A percentile compares a stretch with the other conserved stretches of the same genome.
Evolutionary conservation across 1,284 basidiomycete genomes (phyloP).

Genomic region (Agaricales sp.): DNA sequence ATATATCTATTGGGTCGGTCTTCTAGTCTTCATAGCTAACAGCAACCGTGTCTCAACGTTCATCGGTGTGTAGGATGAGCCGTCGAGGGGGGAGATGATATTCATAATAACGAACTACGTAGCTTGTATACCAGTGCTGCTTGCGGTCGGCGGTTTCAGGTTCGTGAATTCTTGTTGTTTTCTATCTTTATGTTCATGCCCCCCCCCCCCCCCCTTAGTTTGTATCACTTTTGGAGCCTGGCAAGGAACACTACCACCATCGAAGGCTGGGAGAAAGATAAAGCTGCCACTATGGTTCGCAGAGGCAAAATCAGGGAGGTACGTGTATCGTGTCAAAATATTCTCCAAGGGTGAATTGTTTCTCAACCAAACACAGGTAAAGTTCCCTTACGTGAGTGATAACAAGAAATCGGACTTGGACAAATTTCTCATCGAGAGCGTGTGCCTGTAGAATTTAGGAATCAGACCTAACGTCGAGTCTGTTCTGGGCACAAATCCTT

Average conservation of each 20-base stretch:
- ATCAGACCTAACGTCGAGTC: conserved; percentile 60
- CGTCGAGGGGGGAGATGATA: conserved; percentile 61
- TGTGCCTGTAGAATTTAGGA: conserved; percentile 61
- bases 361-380: conserved; percentile 39
- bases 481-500: conserved; percentile 65
- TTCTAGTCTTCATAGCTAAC: conserved; percentile 8
- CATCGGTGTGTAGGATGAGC: conserved; percentile 46
- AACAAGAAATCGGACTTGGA: conserved; percentile 3
- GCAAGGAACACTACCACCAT: conserved; percentile 88
- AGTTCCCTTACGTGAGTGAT: conserved; percentile 84
- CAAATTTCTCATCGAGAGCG: conserved; percentile 6
- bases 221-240: conserved; percentile 86
- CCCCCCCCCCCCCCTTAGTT: conserved; percentile 29
- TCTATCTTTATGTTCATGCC: conserved; percentile 5
- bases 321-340: conserved; percentile 16
- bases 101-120: conserved; percentile 86
- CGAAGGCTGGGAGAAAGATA: conserved; percentile 97
- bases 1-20: conserved; percentile 41
- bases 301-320: conserved; percentile 82
- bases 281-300: conserved; percentile 76
- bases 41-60: conserved; percentile 5
- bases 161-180: conserved; percentile 17
- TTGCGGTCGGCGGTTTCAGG: conserved; percentile 84
- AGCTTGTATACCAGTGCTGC: conserved; percentile 74
- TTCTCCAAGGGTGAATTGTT: too few relatives aligned